A percentile compares a stretch with the other conserved stretches of the same genome.
Conservation (phyloP, 2,329 filamentous ascomycete genomes). For the Cytospora mali region DNA sequence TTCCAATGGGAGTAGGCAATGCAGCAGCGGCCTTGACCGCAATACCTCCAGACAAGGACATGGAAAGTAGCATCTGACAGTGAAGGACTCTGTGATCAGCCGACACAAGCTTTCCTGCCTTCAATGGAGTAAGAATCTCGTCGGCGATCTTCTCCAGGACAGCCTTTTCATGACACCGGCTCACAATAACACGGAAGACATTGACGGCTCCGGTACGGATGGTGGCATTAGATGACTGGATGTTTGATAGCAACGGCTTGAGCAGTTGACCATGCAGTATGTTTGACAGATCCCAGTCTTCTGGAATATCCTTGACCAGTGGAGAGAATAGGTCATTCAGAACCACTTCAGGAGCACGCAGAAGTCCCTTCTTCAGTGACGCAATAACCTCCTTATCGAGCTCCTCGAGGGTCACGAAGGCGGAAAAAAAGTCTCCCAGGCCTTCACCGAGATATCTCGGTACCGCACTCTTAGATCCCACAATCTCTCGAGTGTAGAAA, state of each 20-base stretch:
- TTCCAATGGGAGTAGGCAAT: constrained; percentile 69
- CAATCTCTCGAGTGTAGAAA: constrained; percentile 83
- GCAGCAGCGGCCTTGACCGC: constrained; percentile 68
- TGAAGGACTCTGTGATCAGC: constrained; percentile 84
- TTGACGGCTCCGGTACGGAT: constrained; percentile 77
- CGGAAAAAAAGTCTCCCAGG: constrained; percentile 78
- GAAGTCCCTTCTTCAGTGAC: constrained; percentile 81
- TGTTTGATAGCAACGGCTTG: constrained; percentile 85
- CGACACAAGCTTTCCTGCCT: constrained; percentile 78
- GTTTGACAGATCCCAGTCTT: constrained; percentile 74
- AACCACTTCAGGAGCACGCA: constrained; percentile 88
- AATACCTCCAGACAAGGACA: constrained; percentile 62
- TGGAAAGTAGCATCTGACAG: constrained; percentile 73
- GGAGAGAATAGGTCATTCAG: constrained; percentile 77
- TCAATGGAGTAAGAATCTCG: constrained; percentile 79
- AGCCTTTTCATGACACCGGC: constrained; percentile 58
- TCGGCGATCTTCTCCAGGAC: constrained; percentile 70
- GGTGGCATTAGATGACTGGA: constrained; percentile 82
- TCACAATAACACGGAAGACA: constrained; percentile 72
- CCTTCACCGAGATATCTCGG: constrained; percentile 72
- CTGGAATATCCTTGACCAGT: constrained; percentile 70
- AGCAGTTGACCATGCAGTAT: constrained; percentile 72
- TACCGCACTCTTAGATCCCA: constrained; percentile 75
- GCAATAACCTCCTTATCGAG: constrained; percentile 76
- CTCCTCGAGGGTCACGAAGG: constrained; percentile 74